Percentiles rank a stretch among this genome's conserved stretches.
Conservation (phyloP, 192 early-diverging fungal genomes). For the Geranomyces variabilis region DNA sequence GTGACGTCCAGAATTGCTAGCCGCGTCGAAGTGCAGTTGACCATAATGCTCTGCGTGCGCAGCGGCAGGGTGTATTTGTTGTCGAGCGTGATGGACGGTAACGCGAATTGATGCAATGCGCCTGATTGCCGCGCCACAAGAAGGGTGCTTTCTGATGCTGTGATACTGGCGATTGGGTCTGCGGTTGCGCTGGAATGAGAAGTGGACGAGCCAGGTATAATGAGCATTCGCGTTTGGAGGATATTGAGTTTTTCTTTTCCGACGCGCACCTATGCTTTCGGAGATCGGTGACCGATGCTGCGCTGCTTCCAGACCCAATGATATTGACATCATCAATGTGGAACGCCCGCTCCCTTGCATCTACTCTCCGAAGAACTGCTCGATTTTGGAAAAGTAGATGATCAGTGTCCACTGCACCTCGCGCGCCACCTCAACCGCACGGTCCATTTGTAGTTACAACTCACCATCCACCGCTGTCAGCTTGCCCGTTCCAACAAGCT, state of each 20-base stretch:
- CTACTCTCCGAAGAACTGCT: constrained; percentile 46
- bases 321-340: constrained; percentile 55
- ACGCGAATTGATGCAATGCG: constrained; percentile 45
- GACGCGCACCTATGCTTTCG: constrained; percentile 19
- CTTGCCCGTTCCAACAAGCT: constrained; percentile 39
- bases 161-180: constrained; percentile 52
- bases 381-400: not conserved
- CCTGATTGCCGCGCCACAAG: constrained; percentile 56
- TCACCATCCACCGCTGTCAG: constrained; percentile 44
- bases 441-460: not conserved
- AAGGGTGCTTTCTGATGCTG: constrained; percentile 46
- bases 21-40: constrained; percentile 52
- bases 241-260: not conserved
- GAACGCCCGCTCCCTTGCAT: constrained; percentile 49
- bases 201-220: too few relatives aligned
- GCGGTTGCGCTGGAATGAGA: constrained; percentile 28
- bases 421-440: too few relatives aligned
- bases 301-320: constrained; percentile 26
- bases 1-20: constrained; percentile 52
- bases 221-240: not conserved
- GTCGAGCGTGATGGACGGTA: constrained; percentile 56
- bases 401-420: too few relatives aligned
- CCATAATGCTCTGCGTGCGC: constrained; percentile 37
- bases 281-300: constrained; percentile 12
- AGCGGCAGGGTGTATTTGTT: constrained; percentile 48